These are phyloP conservation scores for Rhododendron simsii DNA, from an alignment of 148 eudicot species.

Conservation along the genomic window DNA sequence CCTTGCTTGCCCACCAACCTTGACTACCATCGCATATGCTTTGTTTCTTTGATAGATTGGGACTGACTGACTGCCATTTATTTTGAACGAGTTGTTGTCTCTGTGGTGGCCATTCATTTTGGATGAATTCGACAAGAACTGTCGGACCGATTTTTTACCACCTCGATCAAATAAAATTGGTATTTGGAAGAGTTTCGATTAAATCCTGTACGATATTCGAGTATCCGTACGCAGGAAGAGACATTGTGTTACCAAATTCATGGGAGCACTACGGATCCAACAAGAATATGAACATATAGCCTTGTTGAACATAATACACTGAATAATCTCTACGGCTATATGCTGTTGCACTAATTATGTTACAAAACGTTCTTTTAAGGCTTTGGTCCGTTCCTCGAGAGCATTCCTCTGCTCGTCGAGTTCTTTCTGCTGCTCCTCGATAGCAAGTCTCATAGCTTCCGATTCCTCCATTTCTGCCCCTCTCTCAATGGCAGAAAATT, in stretches of 20 bases:
- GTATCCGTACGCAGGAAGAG: too few relatives aligned
- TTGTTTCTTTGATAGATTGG: neutral
- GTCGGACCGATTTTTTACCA: too few relatives aligned
- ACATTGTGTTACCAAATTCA: too few relatives aligned
- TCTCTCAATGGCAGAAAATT: too few relatives aligned
- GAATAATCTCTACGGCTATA: neutral
- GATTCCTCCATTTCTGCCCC: too few relatives aligned
- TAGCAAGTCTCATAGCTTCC: too few relatives aligned
- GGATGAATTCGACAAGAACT: neutral
- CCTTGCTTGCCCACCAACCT: neutral
- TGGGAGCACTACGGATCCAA: neutral
- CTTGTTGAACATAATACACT: neutral
- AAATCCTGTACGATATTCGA: too few relatives aligned
- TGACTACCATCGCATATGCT: neutral
- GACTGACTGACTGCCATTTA: neutral
- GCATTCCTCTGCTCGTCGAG: too few relatives aligned
- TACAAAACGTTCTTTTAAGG: neutral
- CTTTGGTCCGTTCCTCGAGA: too few relatives aligned
- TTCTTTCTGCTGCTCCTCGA: too few relatives aligned
- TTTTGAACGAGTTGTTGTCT: neutral
- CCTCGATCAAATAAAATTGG: too few relatives aligned
- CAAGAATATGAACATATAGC: neutral
- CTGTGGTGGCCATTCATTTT: neutral
- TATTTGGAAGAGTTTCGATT: too few relatives aligned
- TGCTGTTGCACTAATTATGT: neutral